Conservation (phyloP, 768 basidiomycete species). For the Calocera viscosa region DNA sequence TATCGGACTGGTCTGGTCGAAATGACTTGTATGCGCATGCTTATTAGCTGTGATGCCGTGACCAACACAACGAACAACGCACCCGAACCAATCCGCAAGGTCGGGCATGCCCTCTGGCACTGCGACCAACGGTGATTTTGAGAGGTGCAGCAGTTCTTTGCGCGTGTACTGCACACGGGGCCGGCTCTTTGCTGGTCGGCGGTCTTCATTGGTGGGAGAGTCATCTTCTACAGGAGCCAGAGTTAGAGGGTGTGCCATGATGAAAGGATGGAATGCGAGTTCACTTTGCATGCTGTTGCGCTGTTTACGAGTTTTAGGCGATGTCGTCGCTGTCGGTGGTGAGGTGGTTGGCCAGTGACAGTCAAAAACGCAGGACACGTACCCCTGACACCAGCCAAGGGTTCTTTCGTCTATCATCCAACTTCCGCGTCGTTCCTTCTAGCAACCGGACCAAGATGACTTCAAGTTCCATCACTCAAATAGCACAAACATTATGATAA, state of each 20-base stretch:
- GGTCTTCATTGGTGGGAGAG: not conserved
- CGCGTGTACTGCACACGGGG: constrained; percentile 41
- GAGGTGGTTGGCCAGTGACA: not conserved
- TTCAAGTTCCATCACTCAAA: not conserved
- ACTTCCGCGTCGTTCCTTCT: constrained; percentile 3
- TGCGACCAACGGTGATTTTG: constrained; percentile 62
- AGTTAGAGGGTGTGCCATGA: not conserved
- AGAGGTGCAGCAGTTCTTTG: constrained; percentile 51
- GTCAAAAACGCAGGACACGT: constrained; percentile 9
- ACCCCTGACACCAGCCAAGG: constrained; percentile 9
- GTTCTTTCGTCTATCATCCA: not conserved
- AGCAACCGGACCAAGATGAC: not conserved
- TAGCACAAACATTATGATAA: not conserved
- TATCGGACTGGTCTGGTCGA: not conserved
- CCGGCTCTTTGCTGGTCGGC: not conserved
- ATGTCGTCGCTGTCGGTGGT: not conserved
- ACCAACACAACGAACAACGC: constrained; percentile 23
- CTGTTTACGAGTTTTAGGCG: not conserved
- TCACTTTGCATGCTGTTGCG: not conserved
- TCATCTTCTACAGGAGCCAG: not conserved
- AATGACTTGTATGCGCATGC: constrained; percentile 4
- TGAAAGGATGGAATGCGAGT: not conserved
- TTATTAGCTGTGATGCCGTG: not conserved
- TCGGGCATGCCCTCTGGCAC: constrained; percentile 65
- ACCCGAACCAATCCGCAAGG: constrained; percentile 85